These are phyloP conservation scores for Helichrysum umbraculigerum DNA, from an alignment of 129 eudicot species.

Conservation along the genomic window DNA sequence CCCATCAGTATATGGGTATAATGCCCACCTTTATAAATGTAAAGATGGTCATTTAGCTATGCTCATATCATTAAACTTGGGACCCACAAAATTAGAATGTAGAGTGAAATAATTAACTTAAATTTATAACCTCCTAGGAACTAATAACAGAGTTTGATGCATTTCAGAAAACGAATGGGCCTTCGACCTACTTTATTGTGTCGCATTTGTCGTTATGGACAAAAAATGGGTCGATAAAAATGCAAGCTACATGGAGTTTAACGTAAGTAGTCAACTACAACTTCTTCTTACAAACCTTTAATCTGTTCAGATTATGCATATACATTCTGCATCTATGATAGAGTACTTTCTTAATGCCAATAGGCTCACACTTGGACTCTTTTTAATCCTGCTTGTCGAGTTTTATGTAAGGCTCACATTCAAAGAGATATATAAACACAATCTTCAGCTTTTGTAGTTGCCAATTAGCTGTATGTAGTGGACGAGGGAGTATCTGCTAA, in stretches of 20 bases:
- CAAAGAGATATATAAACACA: slow-evolving; percentile 5
- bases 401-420: slow-evolving; percentile 2
- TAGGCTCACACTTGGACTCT: not conserved
- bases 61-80: not conserved
- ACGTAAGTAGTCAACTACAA: slow-evolving; percentile 50
- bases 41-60: not conserved
- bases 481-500: not conserved
- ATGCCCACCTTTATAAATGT: not conserved
- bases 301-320: slow-evolving; percentile 14
- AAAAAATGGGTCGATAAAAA: slow-evolving; percentile 73
- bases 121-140: not conserved
- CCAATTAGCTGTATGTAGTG: not conserved
- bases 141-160: slow-evolving; percentile 23
- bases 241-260: slow-evolving; percentile 94
- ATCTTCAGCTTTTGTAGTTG: not conserved
- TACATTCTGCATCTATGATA: not conserved
- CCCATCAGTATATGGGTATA: not conserved
- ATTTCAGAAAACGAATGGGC: slow-evolving; percentile 90
- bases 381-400: not conserved
- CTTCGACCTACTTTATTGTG: slow-evolving; percentile 86
- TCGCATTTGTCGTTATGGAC: slow-evolving; percentile 84
- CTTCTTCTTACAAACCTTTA: slow-evolving; percentile 8
- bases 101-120: not conserved
- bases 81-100: not conserved
- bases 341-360: not conserved